Conservation (phyloP, 305 asterid genomes). For the Stenogyne calaminthoides region DNA sequence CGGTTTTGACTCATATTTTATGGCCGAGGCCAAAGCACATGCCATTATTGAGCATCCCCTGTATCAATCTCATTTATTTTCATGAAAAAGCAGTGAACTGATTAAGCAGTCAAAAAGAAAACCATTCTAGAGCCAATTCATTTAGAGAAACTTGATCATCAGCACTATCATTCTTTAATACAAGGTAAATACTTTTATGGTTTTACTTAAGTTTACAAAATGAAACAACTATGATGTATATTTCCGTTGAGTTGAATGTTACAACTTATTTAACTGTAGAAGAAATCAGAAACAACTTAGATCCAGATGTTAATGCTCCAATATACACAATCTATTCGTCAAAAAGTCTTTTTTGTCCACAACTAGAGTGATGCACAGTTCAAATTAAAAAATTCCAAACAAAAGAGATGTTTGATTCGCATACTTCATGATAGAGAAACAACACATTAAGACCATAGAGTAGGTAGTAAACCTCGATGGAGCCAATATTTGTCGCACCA, state of each 20-base stretch:
- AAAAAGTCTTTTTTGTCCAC: too few species aligned
- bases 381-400: too few species aligned
- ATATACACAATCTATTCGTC: too few species aligned
- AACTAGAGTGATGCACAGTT: too few species aligned
- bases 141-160: neutral
- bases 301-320: too few species aligned
- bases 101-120: neutral
- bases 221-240: neutral
- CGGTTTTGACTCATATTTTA: too few species aligned
- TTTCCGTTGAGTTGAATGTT: neutral
- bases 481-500: conserved; percentile 97
- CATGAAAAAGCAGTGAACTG: neutral
- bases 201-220: neutral
- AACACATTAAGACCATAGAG: too few species aligned
- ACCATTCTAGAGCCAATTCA: neutral
- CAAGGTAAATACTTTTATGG: neutral
- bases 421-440: too few species aligned
- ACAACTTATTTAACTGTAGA: neutral
- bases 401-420: too few species aligned
- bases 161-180: neutral
- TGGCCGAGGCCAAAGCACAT: too few species aligned
- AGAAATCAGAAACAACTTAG: conserved; percentile 22
- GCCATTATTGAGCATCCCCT: neutral
- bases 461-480: conserved; percentile 60
- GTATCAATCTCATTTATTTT: neutral